These are phyloP conservation scores for Penicillium diatomitis DNA, from an alignment of 495 filamentous ascomycete genomes.

Conservation along the genomic window DNA sequence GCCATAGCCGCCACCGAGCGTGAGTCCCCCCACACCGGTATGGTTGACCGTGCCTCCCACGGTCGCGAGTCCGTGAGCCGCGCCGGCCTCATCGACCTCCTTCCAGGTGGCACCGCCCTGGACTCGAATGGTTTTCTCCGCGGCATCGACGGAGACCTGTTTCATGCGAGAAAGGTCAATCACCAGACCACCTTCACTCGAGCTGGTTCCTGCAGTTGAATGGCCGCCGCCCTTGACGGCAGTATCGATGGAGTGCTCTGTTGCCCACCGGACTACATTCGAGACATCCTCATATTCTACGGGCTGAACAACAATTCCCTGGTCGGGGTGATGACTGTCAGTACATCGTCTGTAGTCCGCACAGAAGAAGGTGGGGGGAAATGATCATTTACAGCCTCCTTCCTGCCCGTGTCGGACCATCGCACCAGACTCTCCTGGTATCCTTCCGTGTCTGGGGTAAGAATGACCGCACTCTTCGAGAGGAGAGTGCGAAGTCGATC, in stretches of 20 bases:
- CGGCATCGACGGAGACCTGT: constrained; percentile 35
- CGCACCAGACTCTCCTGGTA: constrained; percentile 24
- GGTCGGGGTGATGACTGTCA: background rate
- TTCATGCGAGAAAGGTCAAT: constrained; percentile 48
- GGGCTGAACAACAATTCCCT: constrained; percentile 36
- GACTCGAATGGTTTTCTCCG: constrained; percentile 34
- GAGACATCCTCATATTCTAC: constrained; percentile 27
- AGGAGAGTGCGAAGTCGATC: constrained; percentile 12
- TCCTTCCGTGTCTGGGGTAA: constrained; percentile 19
- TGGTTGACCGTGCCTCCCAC: constrained; percentile 54
- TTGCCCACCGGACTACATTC: constrained; percentile 33
- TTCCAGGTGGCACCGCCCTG: constrained; percentile 48
- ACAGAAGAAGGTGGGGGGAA: background rate
- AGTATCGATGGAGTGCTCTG: constrained; percentile 33
- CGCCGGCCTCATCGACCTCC: constrained; percentile 45
- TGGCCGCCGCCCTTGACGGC: constrained; percentile 48
- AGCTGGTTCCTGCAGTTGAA: constrained; percentile 39
- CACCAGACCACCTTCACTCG: constrained; percentile 40
- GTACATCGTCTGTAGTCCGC: background rate
- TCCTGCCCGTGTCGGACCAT: constrained; percentile 31
- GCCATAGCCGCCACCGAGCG: constrained; percentile 50
- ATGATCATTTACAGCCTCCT: constrained; percentile 18
- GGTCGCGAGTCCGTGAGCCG: constrained; percentile 39
- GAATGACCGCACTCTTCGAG: constrained; percentile 11
- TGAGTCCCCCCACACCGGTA: constrained; percentile 50